A percentile compares a stretch with the other conserved stretches of the same genome.
Evolutionary conservation across 768 basidiomycete genomes (phyloP).

Genomic region (Daedaleopsis sinensis): DNA sequence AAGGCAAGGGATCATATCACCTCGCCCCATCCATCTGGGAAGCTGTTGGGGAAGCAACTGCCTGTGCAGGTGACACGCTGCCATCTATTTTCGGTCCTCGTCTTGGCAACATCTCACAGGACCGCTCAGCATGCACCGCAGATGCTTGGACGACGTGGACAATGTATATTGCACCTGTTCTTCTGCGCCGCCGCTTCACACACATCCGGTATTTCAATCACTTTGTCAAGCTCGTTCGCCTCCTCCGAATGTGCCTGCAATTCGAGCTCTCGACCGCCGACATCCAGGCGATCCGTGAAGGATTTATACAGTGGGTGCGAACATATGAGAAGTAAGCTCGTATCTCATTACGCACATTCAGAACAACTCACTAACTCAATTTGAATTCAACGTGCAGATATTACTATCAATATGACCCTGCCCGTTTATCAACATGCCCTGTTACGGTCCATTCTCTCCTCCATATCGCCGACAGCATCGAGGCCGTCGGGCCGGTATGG

Average conservation of each 20-base stretch:
- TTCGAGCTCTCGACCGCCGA: slow-evolving; percentile 22
- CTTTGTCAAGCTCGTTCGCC: slow-evolving; percentile 26
- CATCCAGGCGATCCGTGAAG: slow-evolving; percentile 13
- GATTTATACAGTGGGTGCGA: slow-evolving; percentile 25
- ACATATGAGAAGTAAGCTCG: slow-evolving; percentile 19
- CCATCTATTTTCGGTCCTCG: slow-evolving; percentile 22
- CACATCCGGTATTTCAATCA: slow-evolving; percentile 28
- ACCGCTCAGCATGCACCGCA: slow-evolving; percentile 26
- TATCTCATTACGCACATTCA: not conserved
- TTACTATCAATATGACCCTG: slow-evolving; percentile 32
- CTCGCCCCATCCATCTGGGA: slow-evolving; percentile 25
- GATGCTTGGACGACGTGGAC: slow-evolving; percentile 32
- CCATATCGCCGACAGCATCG: slow-evolving; percentile 32
- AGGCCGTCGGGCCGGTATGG: slow-evolving; percentile 22
- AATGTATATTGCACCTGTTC: slow-evolving; percentile 25
- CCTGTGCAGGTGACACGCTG: slow-evolving; percentile 19
- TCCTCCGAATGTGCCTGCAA: slow-evolving; percentile 27
- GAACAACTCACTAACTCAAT: not conserved
- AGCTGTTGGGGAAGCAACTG: slow-evolving; percentile 23
- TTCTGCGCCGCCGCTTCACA: slow-evolving; percentile 25
- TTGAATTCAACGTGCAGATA: slow-evolving; percentile 10
- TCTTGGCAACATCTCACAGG: slow-evolving; percentile 19
- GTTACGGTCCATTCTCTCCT: slow-evolving; percentile 35
- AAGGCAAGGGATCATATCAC: slow-evolving; percentile 9
- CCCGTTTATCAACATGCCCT: slow-evolving; percentile 31